Percentiles rank a stretch among this genome's conserved stretches.
Evolutionary conservation across 805 yeast species (phyloP).

Genomic region (Candida loeiensis): DNA sequence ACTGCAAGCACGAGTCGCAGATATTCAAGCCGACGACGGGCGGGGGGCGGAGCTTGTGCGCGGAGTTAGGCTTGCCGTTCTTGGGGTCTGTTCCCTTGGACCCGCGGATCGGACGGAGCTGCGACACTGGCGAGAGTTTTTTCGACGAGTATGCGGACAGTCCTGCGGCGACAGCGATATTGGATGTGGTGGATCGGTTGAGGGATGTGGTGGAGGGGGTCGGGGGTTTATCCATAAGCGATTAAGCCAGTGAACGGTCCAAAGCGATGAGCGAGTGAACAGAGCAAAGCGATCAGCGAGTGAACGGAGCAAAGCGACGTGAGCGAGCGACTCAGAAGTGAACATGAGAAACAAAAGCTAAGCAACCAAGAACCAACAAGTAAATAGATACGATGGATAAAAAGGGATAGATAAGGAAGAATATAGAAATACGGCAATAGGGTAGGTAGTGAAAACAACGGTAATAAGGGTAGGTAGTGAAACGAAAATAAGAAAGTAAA

Average conservation of each 20-base stretch:
- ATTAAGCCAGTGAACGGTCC: background rate
- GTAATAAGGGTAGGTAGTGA: background rate
- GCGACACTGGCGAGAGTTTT: conserved; percentile 85
- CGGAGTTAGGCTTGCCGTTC: conserved; percentile 73
- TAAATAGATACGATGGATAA: background rate
- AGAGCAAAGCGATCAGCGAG: too few relatives aligned
- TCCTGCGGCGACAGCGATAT: conserved; percentile 84
- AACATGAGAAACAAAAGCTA: too few relatives aligned
- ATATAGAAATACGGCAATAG: background rate
- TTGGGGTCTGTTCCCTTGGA: conserved; percentile 94
- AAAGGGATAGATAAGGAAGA: background rate
- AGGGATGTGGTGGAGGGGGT: conserved; percentile 15
- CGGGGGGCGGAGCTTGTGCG: conserved; percentile 83
- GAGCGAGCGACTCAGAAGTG: too few relatives aligned
- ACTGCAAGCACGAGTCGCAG: conserved; percentile 82
- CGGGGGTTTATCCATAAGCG: conserved; percentile 6
- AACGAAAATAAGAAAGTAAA: background rate
- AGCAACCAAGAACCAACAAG: too few relatives aligned
- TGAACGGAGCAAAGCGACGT: too few relatives aligned
- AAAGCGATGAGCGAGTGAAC: background rate
- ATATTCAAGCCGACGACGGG: conserved; percentile 96
- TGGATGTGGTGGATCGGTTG: conserved; percentile 74
- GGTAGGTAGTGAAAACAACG: background rate
- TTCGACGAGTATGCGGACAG: conserved; percentile 83
- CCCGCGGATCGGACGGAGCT: conserved; percentile 86